phyloP scores from a whole-genome alignment of 805 yeast genomes.

The Starmerella sirachaensis region DNA sequence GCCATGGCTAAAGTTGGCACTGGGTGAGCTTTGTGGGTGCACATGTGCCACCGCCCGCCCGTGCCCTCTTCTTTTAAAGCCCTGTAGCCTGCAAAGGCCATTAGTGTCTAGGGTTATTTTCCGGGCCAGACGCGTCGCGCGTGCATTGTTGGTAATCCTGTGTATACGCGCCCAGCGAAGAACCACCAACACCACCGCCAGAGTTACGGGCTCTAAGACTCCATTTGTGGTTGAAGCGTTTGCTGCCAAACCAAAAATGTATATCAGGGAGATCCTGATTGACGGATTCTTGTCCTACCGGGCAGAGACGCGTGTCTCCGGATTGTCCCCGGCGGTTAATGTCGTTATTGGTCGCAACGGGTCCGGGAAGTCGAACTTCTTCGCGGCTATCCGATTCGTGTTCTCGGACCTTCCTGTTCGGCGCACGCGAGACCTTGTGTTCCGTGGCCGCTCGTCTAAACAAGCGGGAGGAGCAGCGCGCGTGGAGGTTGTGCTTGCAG shows the following conservation, averaged over 20 bases:
- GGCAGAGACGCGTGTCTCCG: conserved; percentile 63
- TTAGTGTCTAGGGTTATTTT: too few species aligned
- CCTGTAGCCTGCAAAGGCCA: too few species aligned
- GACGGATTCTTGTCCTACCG: conserved; percentile 93
- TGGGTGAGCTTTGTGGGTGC: too few species aligned
- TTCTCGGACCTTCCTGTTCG: conserved; percentile 64
- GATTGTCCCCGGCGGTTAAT: conserved; percentile 69
- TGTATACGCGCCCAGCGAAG: too few species aligned
- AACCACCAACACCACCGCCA: not conserved
- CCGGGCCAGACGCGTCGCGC: conserved; percentile 4
- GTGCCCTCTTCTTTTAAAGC: too few species aligned
- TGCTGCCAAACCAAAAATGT: conserved; percentile 8
- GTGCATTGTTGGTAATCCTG: too few species aligned
- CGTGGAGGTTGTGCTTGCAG: conserved; percentile 82
- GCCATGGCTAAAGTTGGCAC: too few species aligned
- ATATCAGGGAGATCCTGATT: conserved; percentile 40
- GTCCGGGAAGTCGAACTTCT: conserved; percentile 86
- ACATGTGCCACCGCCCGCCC: too few species aligned
- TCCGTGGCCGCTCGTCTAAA: conserved; percentile 39
- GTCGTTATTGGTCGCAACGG: conserved; percentile 42
- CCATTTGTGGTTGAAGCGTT: not conserved
- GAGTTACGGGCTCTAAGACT: not conserved
- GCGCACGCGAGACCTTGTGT: not conserved
- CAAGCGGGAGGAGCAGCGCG: conserved; percentile 37
- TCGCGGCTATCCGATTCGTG: conserved; percentile 88